phyloP scores from a whole-genome alignment of 2,329 filamentous ascomycete genomes.

The Cadophora sp. region DNA sequence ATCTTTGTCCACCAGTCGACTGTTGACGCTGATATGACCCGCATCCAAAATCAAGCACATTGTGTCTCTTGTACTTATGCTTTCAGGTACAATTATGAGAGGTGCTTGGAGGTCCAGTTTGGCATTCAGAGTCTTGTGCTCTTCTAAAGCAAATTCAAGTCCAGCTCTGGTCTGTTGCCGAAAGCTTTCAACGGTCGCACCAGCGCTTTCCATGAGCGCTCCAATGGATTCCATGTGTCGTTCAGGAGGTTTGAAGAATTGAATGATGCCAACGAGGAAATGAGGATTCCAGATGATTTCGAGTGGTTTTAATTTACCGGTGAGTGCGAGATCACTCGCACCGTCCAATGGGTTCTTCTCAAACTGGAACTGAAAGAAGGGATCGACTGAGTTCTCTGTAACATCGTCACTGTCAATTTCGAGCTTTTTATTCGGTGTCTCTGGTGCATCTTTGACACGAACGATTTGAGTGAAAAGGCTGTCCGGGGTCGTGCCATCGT shows the following conservation, averaged over 20 bases:
- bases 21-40: slow-evolving; percentile 93
- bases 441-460: slow-evolving; percentile 85
- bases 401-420: slow-evolving; percentile 48
- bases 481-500: slow-evolving; percentile 92
- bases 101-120: slow-evolving; percentile 95
- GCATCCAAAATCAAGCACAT: slow-evolving; percentile 95
- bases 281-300: slow-evolving; percentile 98
- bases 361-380: slow-evolving; percentile 90
- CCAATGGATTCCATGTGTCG: slow-evolving; percentile 98
- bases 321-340: slow-evolving; percentile 88
- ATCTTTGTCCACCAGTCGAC: slow-evolving; percentile 90
- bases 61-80: slow-evolving; percentile 79
- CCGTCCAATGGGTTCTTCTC: slow-evolving; percentile 96
- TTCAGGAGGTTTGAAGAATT: slow-evolving; percentile 96
- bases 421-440: slow-evolving; percentile 48
- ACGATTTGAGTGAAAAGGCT: slow-evolving; percentile 96
- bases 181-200: slow-evolving; percentile 92
- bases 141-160: slow-evolving; percentile 93
- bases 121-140: slow-evolving; percentile 97
- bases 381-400: slow-evolving; percentile 61
- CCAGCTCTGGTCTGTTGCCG: slow-evolving; percentile 95
- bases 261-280: slow-evolving; percentile 87
- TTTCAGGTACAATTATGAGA: slow-evolving; percentile 94
- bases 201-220: slow-evolving; percentile 93
- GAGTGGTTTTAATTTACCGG: slow-evolving; percentile 90